Conservation (phyloP, 352 stramenopile species). For the Phytophthora sojae region DNA sequence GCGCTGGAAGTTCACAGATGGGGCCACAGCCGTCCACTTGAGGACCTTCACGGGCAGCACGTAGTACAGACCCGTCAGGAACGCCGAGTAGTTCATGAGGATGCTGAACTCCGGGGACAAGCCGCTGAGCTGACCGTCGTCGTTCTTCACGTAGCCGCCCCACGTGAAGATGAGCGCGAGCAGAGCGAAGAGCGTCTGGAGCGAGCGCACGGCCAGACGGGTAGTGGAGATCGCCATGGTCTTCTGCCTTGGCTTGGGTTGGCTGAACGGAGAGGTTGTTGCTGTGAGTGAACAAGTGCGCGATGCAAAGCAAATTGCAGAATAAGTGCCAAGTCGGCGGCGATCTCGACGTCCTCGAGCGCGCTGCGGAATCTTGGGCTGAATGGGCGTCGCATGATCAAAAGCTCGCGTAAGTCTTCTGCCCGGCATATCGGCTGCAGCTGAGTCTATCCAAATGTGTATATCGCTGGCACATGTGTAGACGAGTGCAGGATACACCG, state of each 20-base stretch:
- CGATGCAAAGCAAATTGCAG: constrained; percentile 32
- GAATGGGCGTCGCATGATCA: neutral
- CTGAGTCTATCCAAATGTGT: constrained; percentile 14
- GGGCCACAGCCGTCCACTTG: constrained; percentile 40
- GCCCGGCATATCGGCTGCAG: constrained; percentile 16
- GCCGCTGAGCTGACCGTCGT: constrained; percentile 22
- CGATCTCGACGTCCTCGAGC: constrained; percentile 7
- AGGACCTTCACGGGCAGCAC: constrained; percentile 79
- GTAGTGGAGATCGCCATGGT: constrained; percentile 31
- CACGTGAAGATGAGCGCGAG: constrained; percentile 35
- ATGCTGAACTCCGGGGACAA: constrained; percentile 42
- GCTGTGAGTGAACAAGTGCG: constrained; percentile 4
- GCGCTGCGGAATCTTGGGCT: constrained; percentile 11
- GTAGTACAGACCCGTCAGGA: constrained; percentile 77
- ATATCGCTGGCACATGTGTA: constrained; percentile 27
- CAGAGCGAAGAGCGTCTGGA: constrained; percentile 28
- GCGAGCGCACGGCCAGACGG: constrained; percentile 30
- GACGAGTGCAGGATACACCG: constrained; percentile 28
- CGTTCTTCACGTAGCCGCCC: constrained; percentile 37
- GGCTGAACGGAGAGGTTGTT: neutral
- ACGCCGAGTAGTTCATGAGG: constrained; percentile 63
- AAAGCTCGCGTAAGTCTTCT: constrained; percentile 2
- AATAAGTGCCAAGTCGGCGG: constrained; percentile 18
- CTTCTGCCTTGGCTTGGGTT: neutral
- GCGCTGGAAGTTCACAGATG: constrained; percentile 31